Percentiles rank a stretch among this genome's conserved stretches.
Conservation (phyloP, 257 asterid genomes). For the Voacanga thouarsii region DNA sequence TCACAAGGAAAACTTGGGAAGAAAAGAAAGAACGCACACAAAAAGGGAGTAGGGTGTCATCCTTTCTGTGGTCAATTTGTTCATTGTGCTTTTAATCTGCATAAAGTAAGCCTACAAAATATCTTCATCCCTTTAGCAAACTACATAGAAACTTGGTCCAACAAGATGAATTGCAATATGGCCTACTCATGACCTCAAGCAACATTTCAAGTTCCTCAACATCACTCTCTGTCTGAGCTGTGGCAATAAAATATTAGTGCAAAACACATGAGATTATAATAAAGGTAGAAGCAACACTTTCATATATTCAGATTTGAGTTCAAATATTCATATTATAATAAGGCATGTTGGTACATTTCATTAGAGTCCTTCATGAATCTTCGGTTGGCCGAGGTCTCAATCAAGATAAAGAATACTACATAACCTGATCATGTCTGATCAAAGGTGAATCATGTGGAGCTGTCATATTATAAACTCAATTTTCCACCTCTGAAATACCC, state of each 20-base stretch:
- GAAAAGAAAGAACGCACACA: background rate
- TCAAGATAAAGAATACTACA: background rate
- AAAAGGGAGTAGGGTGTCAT: background rate
- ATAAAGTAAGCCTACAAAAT: constrained; percentile 77
- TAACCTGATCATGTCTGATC: background rate
- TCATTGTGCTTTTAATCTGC: constrained; percentile 90
- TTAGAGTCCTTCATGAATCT: constrained; percentile 1
- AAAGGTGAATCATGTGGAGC: background rate
- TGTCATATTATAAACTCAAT: background rate
- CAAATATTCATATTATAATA: too few species aligned
- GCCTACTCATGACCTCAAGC: constrained; percentile 58
- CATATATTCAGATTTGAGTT: too few species aligned
- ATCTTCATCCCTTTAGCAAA: background rate
- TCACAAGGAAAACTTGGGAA: background rate
- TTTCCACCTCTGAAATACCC: too few species aligned
- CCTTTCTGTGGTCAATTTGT: constrained; percentile 67
- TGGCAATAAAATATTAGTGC: too few species aligned
- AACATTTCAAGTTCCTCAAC: constrained; percentile 95
- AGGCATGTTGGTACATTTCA: background rate
- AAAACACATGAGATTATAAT: too few species aligned
- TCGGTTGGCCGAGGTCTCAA: background rate
- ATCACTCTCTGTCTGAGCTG: constrained; percentile 52
- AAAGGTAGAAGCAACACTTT: too few species aligned
- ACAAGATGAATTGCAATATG: background rate
- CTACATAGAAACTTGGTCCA: background rate